Evolutionary conservation across 2,329 filamentous ascomycete species (phyloP).

Genomic region (Thielaviopsis ethacetica): DNA sequence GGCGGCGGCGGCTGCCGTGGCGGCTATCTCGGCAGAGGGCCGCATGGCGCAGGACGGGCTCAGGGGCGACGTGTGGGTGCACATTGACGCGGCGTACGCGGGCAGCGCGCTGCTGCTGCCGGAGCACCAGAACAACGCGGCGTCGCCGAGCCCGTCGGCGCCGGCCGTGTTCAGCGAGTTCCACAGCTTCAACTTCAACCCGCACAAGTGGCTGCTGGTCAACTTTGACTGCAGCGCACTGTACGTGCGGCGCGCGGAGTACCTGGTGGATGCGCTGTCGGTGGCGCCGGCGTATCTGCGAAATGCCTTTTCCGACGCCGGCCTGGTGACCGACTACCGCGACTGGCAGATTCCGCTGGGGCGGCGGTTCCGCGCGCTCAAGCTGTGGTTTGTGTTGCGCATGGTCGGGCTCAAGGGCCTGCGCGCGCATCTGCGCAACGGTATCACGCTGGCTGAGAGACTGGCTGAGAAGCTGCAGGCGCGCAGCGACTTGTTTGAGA

Average conservation of each 20-base stretch:
- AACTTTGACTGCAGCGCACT: constrained; percentile 80
- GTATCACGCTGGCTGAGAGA: constrained; percentile 50
- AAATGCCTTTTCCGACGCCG: constrained; percentile 65
- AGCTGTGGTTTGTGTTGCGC: constrained; percentile 89
- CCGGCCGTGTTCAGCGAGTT: constrained; percentile 41
- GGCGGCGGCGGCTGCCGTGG: neutral
- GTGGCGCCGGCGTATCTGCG: constrained; percentile 68
- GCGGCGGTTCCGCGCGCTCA: constrained; percentile 70
- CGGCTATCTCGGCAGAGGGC: constrained; percentile 9
- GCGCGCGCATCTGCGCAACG: constrained; percentile 53
- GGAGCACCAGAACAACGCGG: constrained; percentile 58
- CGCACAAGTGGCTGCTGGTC: constrained; percentile 94
- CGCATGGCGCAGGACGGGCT: constrained; percentile 15
- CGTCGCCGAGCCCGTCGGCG: constrained; percentile 26
- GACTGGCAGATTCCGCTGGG: constrained; percentile 96
- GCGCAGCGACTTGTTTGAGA: constrained; percentile 54
- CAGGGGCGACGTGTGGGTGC: constrained; percentile 58
- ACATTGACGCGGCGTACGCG: constrained; percentile 87
- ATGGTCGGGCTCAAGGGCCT: constrained; percentile 66
- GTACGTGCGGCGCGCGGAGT: constrained; percentile 56
- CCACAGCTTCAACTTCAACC: constrained; percentile 86
- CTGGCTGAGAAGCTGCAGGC: constrained; percentile 46
- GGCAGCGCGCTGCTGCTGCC: constrained; percentile 70
- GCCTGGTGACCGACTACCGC: constrained; percentile 82
- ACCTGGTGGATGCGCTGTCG: constrained; percentile 65